phyloP scores from a whole-genome alignment of 2,329 filamentous ascomycete species.

The Lasiodiplodia sp. region DNA sequence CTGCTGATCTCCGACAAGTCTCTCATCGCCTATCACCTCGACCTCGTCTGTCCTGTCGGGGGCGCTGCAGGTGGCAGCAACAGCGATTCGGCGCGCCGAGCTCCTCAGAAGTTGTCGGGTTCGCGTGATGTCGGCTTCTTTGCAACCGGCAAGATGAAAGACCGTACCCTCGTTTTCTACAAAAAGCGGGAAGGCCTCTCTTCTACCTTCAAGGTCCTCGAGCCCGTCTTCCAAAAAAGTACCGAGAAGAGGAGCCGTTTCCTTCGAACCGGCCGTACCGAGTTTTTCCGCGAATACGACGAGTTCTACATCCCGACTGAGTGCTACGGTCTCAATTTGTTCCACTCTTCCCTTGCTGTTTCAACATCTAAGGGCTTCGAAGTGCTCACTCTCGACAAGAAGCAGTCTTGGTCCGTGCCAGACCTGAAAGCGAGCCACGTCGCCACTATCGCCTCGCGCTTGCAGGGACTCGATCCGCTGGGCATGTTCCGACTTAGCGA shows the following conservation, averaged over 20 bases:
- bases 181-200: slow-evolving; percentile 93
- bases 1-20: slow-evolving; percentile 90
- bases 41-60: slow-evolving; percentile 71
- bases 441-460: slow-evolving; percentile 82
- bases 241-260: slow-evolving; percentile 80
- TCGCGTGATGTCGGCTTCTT: slow-evolving; percentile 97
- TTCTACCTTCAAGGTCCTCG: slow-evolving; percentile 93
- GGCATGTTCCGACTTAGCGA: slow-evolving; percentile 95
- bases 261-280: slow-evolving; percentile 76
- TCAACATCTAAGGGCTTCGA: slow-evolving; percentile 92
- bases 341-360: slow-evolving; percentile 92
- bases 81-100: slow-evolving; percentile 74
- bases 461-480: slow-evolving; percentile 82
- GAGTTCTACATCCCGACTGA: slow-evolving; percentile 98
- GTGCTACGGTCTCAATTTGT: slow-evolving; percentile 93
- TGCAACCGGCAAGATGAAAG: slow-evolving; percentile 95
- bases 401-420: slow-evolving; percentile 91
- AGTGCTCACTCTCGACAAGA: slow-evolving; percentile 95
- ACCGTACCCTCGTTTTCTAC: slow-evolving; percentile 92
- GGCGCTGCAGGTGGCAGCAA: slow-evolving; percentile 63
- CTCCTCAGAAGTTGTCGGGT: slow-evolving; percentile 88
- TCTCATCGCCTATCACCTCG: slow-evolving; percentile 91
- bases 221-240: slow-evolving; percentile 93
- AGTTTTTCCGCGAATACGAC: slow-evolving; percentile 97
- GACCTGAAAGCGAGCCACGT: slow-evolving; percentile 81